Percentiles rank a stretch among this genome's conserved stretches.
Conservation (phyloP, 176 grass and related monocot genomes). For the Tillandsia leiboldiana region DNA sequence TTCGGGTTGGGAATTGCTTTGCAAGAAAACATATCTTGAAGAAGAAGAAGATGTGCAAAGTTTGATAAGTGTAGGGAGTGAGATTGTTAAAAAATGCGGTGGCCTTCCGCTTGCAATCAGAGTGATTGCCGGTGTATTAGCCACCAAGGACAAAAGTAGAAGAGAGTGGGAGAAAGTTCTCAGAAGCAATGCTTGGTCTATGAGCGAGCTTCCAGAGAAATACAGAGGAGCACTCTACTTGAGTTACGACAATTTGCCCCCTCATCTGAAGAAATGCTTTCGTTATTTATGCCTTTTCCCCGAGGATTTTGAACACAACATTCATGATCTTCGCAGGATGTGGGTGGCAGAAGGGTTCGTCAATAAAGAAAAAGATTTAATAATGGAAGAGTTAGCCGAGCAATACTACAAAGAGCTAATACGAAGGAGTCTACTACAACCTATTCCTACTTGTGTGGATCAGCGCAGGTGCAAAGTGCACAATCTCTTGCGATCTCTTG, state of each 20-base stretch:
- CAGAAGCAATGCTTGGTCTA: conserved; percentile 19
- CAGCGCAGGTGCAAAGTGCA: too few species aligned
- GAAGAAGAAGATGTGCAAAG: not conserved
- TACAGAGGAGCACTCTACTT: conserved; percentile 19
- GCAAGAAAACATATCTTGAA: not conserved
- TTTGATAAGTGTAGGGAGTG: not conserved
- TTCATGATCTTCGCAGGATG: not conserved
- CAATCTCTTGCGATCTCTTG: too few species aligned
- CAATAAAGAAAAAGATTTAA: not conserved
- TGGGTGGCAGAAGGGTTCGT: conserved; percentile 45
- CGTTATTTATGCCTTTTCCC: conserved; percentile 30
- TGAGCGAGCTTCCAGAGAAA: conserved; percentile 9
- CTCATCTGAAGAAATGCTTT: conserved; percentile 40
- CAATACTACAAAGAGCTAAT: too few species aligned
- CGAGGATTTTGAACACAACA: not conserved
- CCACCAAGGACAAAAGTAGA: not conserved
- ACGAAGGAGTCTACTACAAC: too few species aligned
- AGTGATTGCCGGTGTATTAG: conserved; percentile 17
- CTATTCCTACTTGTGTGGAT: too few species aligned
- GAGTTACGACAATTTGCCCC: conserved; percentile 34
- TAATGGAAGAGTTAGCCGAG: not conserved
- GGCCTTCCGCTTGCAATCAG: conserved; percentile 37
- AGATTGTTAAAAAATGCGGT: conserved; percentile 13
- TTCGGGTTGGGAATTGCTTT: conserved; percentile 18
- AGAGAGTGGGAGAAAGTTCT: conserved; percentile 21